Evolutionary conservation across 1,284 basidiomycete genomes (phyloP).

Genomic region (Phellopilus nigrolimitatus): DNA sequence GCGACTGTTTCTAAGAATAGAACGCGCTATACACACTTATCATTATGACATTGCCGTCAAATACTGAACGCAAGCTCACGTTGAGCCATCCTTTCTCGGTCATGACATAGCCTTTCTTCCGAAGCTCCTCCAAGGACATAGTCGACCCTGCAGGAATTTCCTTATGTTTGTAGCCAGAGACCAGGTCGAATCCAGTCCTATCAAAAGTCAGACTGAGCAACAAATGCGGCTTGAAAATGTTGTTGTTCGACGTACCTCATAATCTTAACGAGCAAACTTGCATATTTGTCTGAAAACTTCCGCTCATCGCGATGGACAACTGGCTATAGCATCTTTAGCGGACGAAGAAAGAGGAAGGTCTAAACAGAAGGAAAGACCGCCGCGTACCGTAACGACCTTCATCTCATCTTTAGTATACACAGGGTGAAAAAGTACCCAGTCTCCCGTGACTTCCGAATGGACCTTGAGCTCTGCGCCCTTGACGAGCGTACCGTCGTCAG

Average conservation of each 20-base stretch:
- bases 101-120: constrained; percentile 69
- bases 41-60: background rate
- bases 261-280: constrained; percentile 57
- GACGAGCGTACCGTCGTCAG: constrained; percentile 3
- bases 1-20: constrained; percentile 89
- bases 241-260: constrained; percentile 37
- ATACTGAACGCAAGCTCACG: constrained; percentile 34
- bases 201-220: constrained; percentile 6
- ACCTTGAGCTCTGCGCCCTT: too few relatives aligned
- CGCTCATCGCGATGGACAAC: constrained; percentile 67
- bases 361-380: background rate
- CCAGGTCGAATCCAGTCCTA: constrained; percentile 69
- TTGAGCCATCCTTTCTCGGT: constrained; percentile 74
- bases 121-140: constrained; percentile 66
- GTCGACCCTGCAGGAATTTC: constrained; percentile 53
- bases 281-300: constrained; percentile 70
- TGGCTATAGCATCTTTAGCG: constrained; percentile 32
- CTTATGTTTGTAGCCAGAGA: constrained; percentile 77
- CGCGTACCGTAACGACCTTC: constrained; percentile 61
- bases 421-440: constrained; percentile 82
- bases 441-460: constrained; percentile 56
- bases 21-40: constrained; percentile 51
- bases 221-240: background rate
- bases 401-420: constrained; percentile 78
- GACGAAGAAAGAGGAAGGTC: constrained; percentile 1